These are phyloP conservation scores for Prunus padus DNA, from an alignment of 306 rosid species.

Conservation along the genomic window DNA sequence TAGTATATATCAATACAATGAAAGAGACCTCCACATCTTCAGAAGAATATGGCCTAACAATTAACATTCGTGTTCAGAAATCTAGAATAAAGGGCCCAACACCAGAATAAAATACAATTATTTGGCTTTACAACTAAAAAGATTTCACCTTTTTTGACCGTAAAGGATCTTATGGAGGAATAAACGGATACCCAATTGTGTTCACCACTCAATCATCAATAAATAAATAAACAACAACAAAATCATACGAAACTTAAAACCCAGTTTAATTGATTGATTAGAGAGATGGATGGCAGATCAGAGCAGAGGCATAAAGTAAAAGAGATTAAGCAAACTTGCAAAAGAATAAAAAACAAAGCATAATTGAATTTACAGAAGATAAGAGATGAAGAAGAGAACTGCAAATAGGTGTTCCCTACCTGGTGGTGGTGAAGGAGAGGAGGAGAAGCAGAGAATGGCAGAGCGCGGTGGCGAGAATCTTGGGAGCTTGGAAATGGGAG, in stretches of 20 bases:
- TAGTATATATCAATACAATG: background rate
- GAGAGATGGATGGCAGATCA: background rate
- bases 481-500: background rate
- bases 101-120: background rate
- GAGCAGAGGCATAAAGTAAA: background rate
- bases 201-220: background rate
- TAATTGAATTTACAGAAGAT: background rate
- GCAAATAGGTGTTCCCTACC: background rate
- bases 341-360: background rate
- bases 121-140: background rate
- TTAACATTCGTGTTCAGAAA: background rate
- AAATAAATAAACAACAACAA: background rate
- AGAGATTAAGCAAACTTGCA: background rate
- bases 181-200: background rate
- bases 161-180: background rate
- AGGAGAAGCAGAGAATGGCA: constrained; percentile 1
- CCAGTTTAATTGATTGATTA: background rate
- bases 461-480: background rate
- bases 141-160: background rate
- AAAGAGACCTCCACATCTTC: background rate
- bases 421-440: background rate
- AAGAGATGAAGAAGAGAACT: background rate
- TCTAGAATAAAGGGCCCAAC: background rate
- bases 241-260: background rate
- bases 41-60: background rate